Evolutionary conservation across 2,329 filamentous ascomycete species (phyloP).

Genomic region (Penicillium oxalicum): DNA sequence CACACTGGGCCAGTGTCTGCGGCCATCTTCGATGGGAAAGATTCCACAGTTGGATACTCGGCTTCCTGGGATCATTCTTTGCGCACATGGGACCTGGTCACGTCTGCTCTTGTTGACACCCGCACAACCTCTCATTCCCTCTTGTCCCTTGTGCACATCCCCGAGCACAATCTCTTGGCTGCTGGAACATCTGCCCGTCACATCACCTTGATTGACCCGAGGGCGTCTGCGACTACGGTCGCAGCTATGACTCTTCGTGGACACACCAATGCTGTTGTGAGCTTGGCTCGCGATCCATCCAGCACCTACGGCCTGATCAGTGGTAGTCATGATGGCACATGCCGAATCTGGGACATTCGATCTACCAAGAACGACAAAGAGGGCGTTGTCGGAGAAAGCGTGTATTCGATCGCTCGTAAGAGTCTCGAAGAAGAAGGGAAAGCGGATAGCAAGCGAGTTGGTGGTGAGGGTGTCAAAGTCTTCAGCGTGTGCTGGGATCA

Average conservation of each 20-base stretch:
- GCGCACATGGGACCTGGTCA: slow-evolving; percentile 85
- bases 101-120: slow-evolving; percentile 69
- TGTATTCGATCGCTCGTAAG: slow-evolving; percentile 72
- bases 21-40: slow-evolving; percentile 76
- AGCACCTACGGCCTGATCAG: slow-evolving; percentile 80
- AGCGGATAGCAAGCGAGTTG: slow-evolving; percentile 52
- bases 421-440: slow-evolving; percentile 60
- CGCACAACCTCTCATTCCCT: slow-evolving; percentile 79
- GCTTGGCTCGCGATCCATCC: slow-evolving; percentile 54
- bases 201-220: slow-evolving; percentile 88
- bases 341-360: slow-evolving; percentile 87
- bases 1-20: slow-evolving; percentile 72
- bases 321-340: slow-evolving; percentile 87
- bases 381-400: slow-evolving; percentile 62
- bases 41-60: slow-evolving; percentile 85
- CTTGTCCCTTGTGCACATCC: slow-evolving; percentile 69
- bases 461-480: slow-evolving; percentile 83
- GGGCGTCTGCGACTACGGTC: slow-evolving; percentile 67
- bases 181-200: slow-evolving; percentile 80
- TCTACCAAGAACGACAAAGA: slow-evolving; percentile 55
- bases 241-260: slow-evolving; percentile 86
- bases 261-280: slow-evolving; percentile 68
- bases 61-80: slow-evolving; percentile 86
- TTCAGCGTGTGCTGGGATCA: slow-evolving; percentile 82
- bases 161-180: slow-evolving; percentile 57